A percentile compares a stretch with the other conserved stretches of the same genome.
These are phyloP conservation scores for Globisporangium lucens DNA, from an alignment of 352 stramenopile genomes.

Conservation along the genomic window DNA sequence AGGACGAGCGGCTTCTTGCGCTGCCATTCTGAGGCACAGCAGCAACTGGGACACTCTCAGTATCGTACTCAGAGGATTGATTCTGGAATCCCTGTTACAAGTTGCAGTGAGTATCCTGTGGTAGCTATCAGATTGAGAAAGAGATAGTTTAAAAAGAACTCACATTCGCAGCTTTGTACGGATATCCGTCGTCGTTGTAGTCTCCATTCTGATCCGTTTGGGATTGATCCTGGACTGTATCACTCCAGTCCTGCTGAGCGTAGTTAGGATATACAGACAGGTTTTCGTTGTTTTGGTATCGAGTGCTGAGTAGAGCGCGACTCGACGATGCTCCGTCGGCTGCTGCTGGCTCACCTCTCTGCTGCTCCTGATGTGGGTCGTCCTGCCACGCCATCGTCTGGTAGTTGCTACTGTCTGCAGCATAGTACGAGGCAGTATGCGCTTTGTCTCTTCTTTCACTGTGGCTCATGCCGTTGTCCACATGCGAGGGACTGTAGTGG, in stretches of 20 bases:
- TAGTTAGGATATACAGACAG: constrained; percentile 9
- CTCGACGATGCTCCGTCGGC: not conserved
- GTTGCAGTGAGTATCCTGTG: not conserved
- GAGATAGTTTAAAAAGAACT: not conserved
- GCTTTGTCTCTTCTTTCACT: not conserved
- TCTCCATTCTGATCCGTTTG: not conserved
- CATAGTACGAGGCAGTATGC: constrained; percentile 15
- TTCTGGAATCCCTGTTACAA: not conserved
- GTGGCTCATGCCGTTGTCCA: not conserved
- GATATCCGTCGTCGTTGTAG: constrained; percentile 4
- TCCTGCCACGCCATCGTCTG: constrained; percentile 17
- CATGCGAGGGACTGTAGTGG: not conserved
- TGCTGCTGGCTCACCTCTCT: not conserved
- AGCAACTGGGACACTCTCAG: constrained; percentile 1
- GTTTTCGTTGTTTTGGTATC: constrained; percentile 7
- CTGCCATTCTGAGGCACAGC: not conserved
- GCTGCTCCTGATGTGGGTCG: constrained; percentile 5
- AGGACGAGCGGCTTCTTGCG: constrained; percentile 5
- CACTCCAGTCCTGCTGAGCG: constrained; percentile 6
- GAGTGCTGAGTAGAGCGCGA: not conserved
- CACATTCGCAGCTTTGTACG: constrained; percentile 12
- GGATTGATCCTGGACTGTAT: not conserved
- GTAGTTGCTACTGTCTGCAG: not conserved
- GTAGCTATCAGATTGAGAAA: not conserved
- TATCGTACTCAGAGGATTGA: constrained; percentile 15